These are phyloP conservation scores for Friedmanniomyces endolithicus DNA, from an alignment of 495 filamentous ascomycete species.

Conservation along the genomic window DNA sequence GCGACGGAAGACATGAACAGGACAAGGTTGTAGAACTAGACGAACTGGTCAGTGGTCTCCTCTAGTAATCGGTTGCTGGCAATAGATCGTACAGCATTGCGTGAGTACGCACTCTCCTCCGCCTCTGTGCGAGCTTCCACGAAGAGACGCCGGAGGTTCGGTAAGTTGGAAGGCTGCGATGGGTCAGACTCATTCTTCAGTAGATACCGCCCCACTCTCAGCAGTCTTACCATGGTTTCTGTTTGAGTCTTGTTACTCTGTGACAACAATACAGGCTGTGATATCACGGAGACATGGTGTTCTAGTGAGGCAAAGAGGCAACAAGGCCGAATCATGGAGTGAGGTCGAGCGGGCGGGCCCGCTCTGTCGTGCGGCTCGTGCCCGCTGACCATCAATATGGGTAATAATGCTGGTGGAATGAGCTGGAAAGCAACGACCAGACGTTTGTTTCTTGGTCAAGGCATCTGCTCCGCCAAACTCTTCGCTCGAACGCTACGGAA, in stretches of 20 bases:
- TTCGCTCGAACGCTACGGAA: background rate
- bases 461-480: background rate
- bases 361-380: too few relatives aligned
- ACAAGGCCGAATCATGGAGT: background rate
- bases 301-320: too few relatives aligned
- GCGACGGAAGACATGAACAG: slow-evolving; percentile 91
- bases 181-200: background rate
- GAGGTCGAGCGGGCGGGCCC: too few relatives aligned
- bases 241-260: too few relatives aligned
- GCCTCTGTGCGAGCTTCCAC: slow-evolving; percentile 88
- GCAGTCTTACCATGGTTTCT: background rate
- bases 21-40: slow-evolving; percentile 94
- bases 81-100: slow-evolving; percentile 56
- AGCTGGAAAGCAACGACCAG: background rate
- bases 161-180: slow-evolving; percentile 60
- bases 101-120: slow-evolving; percentile 87
- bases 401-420: too few relatives aligned
- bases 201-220: too few relatives aligned
- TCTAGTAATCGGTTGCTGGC: background rate
- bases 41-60: background rate
- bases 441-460: background rate
- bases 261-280: too few relatives aligned
- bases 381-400: slow-evolving; percentile 1
- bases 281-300: too few relatives aligned
- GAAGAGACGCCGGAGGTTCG: slow-evolving; percentile 89